These are phyloP conservation scores for Castanospermum australe DNA, from an alignment of 306 rosid genomes.

Conservation along the genomic window DNA sequence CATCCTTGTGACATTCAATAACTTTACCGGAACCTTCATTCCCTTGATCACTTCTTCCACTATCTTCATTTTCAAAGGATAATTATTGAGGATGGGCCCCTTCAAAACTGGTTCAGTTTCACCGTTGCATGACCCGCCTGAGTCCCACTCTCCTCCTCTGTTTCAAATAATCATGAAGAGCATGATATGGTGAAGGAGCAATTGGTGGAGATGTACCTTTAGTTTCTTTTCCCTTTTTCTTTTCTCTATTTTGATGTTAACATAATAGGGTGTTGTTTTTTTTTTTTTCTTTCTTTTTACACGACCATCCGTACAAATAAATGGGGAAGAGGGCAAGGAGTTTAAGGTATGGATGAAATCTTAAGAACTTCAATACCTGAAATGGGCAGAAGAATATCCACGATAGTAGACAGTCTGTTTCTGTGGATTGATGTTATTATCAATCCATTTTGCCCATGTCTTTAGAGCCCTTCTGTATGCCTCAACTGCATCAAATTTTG, in stretches of 20 bases:
- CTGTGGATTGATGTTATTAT: slow-evolving; percentile 61
- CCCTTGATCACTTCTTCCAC: slow-evolving; percentile 69
- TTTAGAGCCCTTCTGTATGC: slow-evolving; percentile 74
- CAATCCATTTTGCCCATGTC: slow-evolving; percentile 93
- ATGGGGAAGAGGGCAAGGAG: background rate
- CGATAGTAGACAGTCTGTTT: slow-evolving; percentile 83
- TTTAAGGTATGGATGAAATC: background rate
- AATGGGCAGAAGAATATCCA: slow-evolving; percentile 94
- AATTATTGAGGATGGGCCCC: slow-evolving; percentile 73
- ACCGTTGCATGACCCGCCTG: slow-evolving; percentile 94
- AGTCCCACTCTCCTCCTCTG: slow-evolving; percentile 99
- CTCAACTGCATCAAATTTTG: slow-evolving; percentile 75
- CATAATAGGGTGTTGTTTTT: background rate
- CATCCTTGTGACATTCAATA: slow-evolving; percentile 80
- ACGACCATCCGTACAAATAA: background rate
- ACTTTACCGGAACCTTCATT: slow-evolving; percentile 72
- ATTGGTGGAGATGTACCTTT: background rate
- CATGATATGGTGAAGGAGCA: background rate
- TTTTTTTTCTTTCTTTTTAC: background rate
- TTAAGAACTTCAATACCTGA: slow-evolving; percentile 54
- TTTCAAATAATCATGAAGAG: slow-evolving; percentile 16
- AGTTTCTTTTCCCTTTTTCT: background rate
- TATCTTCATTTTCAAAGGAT: slow-evolving; percentile 91
- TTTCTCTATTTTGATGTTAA: background rate
- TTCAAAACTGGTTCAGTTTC: slow-evolving; percentile 68